phyloP scores from a whole-genome alignment of 2,329 filamentous ascomycete genomes.

The Elsinoe australis region DNA sequence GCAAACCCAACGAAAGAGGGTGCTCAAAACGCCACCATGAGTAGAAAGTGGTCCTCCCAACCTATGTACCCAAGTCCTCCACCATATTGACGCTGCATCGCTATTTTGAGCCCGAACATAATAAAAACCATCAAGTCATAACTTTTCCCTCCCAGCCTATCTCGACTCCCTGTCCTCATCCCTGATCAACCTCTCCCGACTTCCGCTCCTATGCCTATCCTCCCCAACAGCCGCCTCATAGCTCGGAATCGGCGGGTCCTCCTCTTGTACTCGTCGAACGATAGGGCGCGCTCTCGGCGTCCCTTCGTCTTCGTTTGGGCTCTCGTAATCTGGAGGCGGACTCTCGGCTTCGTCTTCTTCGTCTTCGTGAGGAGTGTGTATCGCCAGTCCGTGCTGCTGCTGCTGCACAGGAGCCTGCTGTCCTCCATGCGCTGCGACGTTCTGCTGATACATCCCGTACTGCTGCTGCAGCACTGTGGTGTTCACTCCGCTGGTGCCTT shows the following conservation, averaged over 20 bases:
- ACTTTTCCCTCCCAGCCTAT: neutral
- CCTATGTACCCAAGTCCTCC: constrained; percentile 8
- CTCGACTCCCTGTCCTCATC: neutral
- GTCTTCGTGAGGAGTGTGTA: constrained; percentile 22
- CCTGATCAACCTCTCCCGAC: constrained; percentile 4
- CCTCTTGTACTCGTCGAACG: constrained; percentile 19
- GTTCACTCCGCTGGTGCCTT: constrained; percentile 53
- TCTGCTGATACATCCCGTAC: constrained; percentile 20
- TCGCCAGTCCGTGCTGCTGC: constrained; percentile 12
- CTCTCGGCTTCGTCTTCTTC: constrained; percentile 26
- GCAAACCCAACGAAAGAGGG: neutral
- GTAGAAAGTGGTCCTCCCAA: neutral
- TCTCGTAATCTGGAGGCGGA: constrained; percentile 44
- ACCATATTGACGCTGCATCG: constrained; percentile 3
- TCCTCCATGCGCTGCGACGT: constrained; percentile 23
- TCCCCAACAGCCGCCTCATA: constrained; percentile 64
- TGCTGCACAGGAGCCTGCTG: constrained; percentile 9
- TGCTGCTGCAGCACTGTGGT: constrained; percentile 15
- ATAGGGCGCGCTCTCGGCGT: constrained; percentile 24
- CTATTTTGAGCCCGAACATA: constrained; percentile 2
- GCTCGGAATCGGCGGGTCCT: constrained; percentile 64
- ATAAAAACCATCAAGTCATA: constrained; percentile 15
- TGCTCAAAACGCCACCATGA: constrained; percentile 11
- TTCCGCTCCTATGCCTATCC: neutral
- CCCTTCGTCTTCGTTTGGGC: constrained; percentile 31